These are phyloP conservation scores for Aspergillus puulaauensis DNA, from an alignment of 2,329 filamentous ascomycete species.

Conservation along the genomic window DNA sequence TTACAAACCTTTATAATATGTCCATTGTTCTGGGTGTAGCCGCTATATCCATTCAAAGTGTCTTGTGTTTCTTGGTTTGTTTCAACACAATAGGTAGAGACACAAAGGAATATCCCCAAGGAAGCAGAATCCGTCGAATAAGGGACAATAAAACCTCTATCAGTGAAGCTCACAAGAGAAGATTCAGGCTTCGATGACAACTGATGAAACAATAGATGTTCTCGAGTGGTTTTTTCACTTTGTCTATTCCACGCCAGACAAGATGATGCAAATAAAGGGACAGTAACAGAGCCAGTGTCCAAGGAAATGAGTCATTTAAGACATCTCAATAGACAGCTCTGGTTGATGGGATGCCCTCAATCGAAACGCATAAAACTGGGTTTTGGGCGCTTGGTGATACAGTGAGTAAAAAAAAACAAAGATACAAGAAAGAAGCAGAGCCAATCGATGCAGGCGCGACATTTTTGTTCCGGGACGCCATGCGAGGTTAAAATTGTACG, in stretches of 20 bases:
- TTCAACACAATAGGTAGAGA: background rate
- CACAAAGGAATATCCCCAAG: background rate
- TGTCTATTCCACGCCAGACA: background rate
- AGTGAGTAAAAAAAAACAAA: background rate
- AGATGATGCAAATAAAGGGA: conserved; percentile 1
- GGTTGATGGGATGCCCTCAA: conserved; percentile 5
- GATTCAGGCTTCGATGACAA: background rate
- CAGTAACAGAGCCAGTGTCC: background rate
- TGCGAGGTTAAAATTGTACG: conserved; percentile 7
- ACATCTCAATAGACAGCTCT: conserved; percentile 5
- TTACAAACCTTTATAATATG: conserved; percentile 11
- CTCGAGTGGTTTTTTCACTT: background rate
- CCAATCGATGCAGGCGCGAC: conserved; percentile 16
- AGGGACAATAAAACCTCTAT: conserved; percentile 2
- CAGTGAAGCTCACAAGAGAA: background rate
- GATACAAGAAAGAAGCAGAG: conserved; percentile 6
- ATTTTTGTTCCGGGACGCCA: background rate
- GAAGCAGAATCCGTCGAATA: background rate
- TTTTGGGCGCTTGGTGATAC: conserved; percentile 14
- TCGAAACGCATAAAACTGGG: conserved; percentile 8
- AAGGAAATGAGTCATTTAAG: conserved; percentile 9
- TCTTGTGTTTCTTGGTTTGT: conserved; percentile 1
- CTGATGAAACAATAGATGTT: conserved; percentile 4
- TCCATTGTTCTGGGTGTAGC: conserved; percentile 1
- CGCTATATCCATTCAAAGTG: background rate